A percentile compares a stretch with the other conserved stretches of the same genome.
Evolutionary conservation across 257 asterid genomes (phyloP).

Genomic region (Solanum corneliomulleri): DNA sequence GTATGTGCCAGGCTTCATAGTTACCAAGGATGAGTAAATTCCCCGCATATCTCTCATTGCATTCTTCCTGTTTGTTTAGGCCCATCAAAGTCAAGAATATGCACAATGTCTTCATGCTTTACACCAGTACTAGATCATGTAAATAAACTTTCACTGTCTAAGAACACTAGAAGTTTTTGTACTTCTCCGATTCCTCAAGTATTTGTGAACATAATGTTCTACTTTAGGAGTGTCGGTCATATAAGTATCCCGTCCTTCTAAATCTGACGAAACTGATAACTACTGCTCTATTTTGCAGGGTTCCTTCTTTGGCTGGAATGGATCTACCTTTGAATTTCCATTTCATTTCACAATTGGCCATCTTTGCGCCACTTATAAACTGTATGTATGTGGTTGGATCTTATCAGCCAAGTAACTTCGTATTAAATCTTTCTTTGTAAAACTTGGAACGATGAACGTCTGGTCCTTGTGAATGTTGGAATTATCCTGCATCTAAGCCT

Average conservation of each 20-base stretch:
- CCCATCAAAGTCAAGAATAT: slow-evolving; percentile 69
- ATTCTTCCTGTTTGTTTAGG: slow-evolving; percentile 71
- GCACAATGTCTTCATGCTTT: slow-evolving; percentile 89
- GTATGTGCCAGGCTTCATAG: slow-evolving; percentile 21
- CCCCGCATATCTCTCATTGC: slow-evolving; percentile 42
- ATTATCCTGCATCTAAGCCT: neutral
- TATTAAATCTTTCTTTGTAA: neutral
- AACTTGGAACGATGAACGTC: neutral
- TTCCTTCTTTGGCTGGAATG: slow-evolving; percentile 83
- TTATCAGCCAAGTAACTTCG: neutral
- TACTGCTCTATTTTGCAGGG: slow-evolving; percentile 40
- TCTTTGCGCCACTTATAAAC: neutral
- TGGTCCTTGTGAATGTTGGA: neutral
- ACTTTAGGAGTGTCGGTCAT: neutral
- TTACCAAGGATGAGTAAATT: slow-evolving; percentile 2
- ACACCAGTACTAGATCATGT: slow-evolving; percentile 73
- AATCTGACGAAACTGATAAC: neutral
- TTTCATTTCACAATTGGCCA: neutral
- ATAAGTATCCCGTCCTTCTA: neutral
- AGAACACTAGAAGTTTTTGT: slow-evolving; percentile 11
- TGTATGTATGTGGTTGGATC: neutral
- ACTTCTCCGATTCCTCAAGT: neutral
- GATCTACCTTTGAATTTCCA: slow-evolving; percentile 52
- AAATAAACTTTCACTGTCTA: slow-evolving; percentile 30
- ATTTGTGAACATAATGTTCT: neutral